Evolutionary conservation across 352 stramenopile species (phyloP), one percentile per base, ranked within the genome.

Genomic region (Phytopythium mirpurense): DNA sequence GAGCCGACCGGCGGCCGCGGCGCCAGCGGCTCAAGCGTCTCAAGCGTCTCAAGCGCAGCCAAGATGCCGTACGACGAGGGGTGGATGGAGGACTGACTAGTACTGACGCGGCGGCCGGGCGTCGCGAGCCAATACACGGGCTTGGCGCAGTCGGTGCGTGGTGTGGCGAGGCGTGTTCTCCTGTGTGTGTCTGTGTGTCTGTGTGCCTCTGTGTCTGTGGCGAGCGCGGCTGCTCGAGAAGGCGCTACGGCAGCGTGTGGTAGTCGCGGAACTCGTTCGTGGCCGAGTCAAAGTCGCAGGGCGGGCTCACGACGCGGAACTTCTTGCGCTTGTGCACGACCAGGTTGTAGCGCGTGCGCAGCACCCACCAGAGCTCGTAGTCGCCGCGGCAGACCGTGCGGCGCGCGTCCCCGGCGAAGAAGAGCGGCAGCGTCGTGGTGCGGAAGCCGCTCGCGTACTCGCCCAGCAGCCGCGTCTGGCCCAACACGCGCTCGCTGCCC

Each of bases 311-410:
- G 41, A 95, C 67, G 23, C 45, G 56, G 48, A 94, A 85, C 16
- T 67, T 76, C 56, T 95, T 95, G 47, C 75, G 83, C 58, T 88
- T 85, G 61, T 95, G 75, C 12, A 94, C 69, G 37, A 95, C 84
- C 51, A 86, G 84, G 52, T 88, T 90, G 54, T 84, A 89, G 8
- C 70, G 65, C 46, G 80, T 93, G 51, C 86, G 83, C 48, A 86
- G 70, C 8, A 93, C 85, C 86, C 86, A 95, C 84, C 86, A 95
- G 51, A 95, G 80, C 51, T 93, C 83, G 57, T 93, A 93, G 54
- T 71, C 66, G 5, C 83, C 81, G 21, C 63, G 65, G 54, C 83
- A 93, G 50, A 93, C 70, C 9, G 77, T 90, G 11, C 77, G 72
- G 5, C 47, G 67, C 15, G 57, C 61, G 48, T 93, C 78, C 2